A percentile compares a stretch with the other conserved stretches of the same genome.
Evolutionary conservation across 108 stramenopile genomes (phyloP).

Genomic region (Nannochloropsis gaditana): DNA sequence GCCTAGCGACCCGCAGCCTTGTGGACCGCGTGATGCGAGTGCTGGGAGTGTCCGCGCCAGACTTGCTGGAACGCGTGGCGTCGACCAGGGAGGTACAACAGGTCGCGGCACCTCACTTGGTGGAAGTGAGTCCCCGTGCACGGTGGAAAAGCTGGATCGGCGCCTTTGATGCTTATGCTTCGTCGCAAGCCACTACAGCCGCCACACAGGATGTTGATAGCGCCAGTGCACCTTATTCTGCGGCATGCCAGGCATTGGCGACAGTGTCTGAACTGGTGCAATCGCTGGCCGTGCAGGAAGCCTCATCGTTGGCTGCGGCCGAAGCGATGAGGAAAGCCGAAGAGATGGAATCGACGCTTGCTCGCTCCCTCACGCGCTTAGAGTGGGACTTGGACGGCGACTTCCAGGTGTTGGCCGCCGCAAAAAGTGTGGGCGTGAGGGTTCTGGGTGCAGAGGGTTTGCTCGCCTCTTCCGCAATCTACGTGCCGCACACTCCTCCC

Average conservation of each 20-base stretch:
- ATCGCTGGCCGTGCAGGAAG: not conserved
- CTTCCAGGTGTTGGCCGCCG: not conserved
- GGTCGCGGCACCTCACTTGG: not conserved
- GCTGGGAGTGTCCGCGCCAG: not conserved
- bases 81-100: not conserved
- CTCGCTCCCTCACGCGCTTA: not conserved
- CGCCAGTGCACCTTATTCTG: not conserved
- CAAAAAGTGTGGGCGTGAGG: not conserved
- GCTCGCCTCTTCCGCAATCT: not conserved
- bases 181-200: not conserved
- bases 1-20: not conserved
- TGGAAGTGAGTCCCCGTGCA: not conserved
- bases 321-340: not conserved
- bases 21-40: not conserved
- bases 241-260: not conserved
- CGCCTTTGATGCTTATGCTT: not conserved
- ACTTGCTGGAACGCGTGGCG: not conserved
- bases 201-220: not conserved
- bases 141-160: not conserved
- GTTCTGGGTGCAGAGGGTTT: not conserved
- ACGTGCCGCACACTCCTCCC: not conserved
- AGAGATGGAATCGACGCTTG: not conserved
- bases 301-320: not conserved
- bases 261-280: not conserved
- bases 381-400: conserved; percentile 7